These are phyloP conservation scores for Rostrohypoxylon terebratum DNA, from an alignment of 495 filamentous ascomycete genomes.

Conservation along the genomic window DNA sequence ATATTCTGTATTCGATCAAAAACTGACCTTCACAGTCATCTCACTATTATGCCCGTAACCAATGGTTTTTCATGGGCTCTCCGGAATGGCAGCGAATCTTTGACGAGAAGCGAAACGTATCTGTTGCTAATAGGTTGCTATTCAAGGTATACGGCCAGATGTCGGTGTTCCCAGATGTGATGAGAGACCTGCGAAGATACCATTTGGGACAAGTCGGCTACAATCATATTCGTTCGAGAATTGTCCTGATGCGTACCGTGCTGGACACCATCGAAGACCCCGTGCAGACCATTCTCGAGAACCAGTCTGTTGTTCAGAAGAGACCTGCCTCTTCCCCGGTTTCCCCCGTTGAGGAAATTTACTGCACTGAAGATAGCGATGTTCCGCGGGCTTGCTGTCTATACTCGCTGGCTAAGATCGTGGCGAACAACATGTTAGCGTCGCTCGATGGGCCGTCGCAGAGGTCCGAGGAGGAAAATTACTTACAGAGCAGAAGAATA, in stretches of 20 bases:
- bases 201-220: background rate
- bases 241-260: background rate
- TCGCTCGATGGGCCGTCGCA: background rate
- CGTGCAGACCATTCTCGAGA: background rate
- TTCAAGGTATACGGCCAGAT: slow-evolving; percentile 6
- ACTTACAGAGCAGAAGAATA: slow-evolving; percentile 3
- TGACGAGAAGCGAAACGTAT: background rate
- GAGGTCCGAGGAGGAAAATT: background rate
- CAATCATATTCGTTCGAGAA: slow-evolving; percentile 4
- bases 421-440: slow-evolving; percentile 15
- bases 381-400: slow-evolving; percentile 7
- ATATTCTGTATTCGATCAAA: background rate
- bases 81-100: slow-evolving; percentile 14
- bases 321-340: background rate
- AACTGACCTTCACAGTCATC: background rate
- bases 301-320: background rate
- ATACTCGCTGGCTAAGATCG: background rate
- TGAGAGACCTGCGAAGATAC: slow-evolving; percentile 21
- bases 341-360: slow-evolving; percentile 18
- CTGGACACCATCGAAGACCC: slow-evolving; percentile 2
- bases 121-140: background rate
- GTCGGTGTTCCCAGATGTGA: slow-evolving; percentile 21
- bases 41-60: slow-evolving; percentile 20
- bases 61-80: slow-evolving; percentile 16
- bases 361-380: background rate